Conservation (phyloP, 768 basidiomycete genomes). For the Pleurotus pulmonarius region DNA sequence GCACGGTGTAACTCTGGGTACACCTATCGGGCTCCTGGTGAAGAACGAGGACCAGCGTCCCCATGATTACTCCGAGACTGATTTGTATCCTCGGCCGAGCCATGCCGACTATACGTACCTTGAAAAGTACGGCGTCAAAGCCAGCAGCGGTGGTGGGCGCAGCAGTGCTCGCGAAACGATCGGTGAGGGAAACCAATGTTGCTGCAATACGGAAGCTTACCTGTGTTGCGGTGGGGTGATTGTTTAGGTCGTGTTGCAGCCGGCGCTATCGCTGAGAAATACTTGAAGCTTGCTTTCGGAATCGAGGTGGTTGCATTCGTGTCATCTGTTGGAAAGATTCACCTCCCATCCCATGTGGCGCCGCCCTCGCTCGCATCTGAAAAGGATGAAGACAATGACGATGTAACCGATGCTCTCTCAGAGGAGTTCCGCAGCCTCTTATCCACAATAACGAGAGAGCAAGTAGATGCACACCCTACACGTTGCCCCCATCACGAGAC, state of each 20-base stretch:
- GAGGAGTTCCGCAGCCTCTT: slow-evolving; percentile 83
- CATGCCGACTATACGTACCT: slow-evolving; percentile 99
- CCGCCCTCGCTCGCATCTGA: slow-evolving; percentile 34
- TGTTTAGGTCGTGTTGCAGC: slow-evolving; percentile 87
- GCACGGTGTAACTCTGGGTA: slow-evolving; percentile 92
- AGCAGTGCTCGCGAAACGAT: slow-evolving; percentile 97
- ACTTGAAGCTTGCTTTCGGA: slow-evolving; percentile 81
- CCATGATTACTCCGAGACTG: slow-evolving; percentile 98
- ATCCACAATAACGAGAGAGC: slow-evolving; percentile 72
- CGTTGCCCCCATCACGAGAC: slow-evolving; percentile 91
- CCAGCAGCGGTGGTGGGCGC: slow-evolving; percentile 93
- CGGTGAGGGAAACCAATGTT: slow-evolving; percentile 40
- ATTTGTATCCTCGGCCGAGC: slow-evolving; percentile 93
- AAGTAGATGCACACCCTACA: slow-evolving; percentile 84
- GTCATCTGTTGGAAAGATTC: slow-evolving; percentile 91
- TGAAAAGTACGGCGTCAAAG: slow-evolving; percentile 96
- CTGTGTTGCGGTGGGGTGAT: too few species aligned
- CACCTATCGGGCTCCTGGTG: slow-evolving; percentile 95
- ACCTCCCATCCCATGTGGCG: slow-evolving; percentile 55
- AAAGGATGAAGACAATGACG: slow-evolving; percentile 52
- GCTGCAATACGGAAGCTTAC: too few species aligned
- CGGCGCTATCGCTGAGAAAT: slow-evolving; percentile 96
- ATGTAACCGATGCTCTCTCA: slow-evolving; percentile 69
- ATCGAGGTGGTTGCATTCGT: slow-evolving; percentile 98
- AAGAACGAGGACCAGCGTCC: slow-evolving; percentile 98